A percentile compares a stretch with the other conserved stretches of the same genome.
Evolutionary conservation across 257 asterid genomes (phyloP).

Genomic region (Nicotiana knightiana): DNA sequence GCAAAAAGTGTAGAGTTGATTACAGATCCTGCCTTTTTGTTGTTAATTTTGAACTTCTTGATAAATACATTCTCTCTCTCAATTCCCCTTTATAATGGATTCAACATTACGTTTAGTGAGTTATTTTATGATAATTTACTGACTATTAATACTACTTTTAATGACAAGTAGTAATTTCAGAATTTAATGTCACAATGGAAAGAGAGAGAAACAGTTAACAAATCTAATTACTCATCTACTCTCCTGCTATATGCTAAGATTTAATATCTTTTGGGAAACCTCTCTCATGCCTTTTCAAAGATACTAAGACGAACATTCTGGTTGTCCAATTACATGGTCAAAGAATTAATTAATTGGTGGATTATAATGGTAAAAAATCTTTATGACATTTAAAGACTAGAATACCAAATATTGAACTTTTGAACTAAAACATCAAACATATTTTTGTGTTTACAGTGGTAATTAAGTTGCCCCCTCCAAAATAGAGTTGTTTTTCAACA

Average conservation of each 20-base stretch:
- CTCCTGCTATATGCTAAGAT: not conserved
- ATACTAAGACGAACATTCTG: not conserved
- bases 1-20: no score
- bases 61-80: no score
- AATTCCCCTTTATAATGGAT: not conserved
- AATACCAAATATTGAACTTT: not conserved
- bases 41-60: no score
- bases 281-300: not conserved
- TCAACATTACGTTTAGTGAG: not conserved
- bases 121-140: not conserved
- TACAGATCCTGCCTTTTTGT: no score
- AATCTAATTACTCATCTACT: slow-evolving; percentile 11
- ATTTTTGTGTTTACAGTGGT: not conserved
- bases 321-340: slow-evolving; percentile 1
- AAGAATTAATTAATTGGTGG: not conserved
- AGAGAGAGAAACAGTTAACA: slow-evolving; percentile 13
- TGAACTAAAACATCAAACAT: not conserved
- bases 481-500: not conserved
- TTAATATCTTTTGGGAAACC: no score
- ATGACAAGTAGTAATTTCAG: slow-evolving; percentile 12
- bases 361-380: not conserved
- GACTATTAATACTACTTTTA: slow-evolving; percentile 16
- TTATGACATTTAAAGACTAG: not conserved
- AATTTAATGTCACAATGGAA: slow-evolving; percentile 7
- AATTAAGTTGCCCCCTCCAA: not conserved